phyloP scores from a whole-genome alignment of 345 rosid genomes.

The Eucalyptus paniculata region DNA sequence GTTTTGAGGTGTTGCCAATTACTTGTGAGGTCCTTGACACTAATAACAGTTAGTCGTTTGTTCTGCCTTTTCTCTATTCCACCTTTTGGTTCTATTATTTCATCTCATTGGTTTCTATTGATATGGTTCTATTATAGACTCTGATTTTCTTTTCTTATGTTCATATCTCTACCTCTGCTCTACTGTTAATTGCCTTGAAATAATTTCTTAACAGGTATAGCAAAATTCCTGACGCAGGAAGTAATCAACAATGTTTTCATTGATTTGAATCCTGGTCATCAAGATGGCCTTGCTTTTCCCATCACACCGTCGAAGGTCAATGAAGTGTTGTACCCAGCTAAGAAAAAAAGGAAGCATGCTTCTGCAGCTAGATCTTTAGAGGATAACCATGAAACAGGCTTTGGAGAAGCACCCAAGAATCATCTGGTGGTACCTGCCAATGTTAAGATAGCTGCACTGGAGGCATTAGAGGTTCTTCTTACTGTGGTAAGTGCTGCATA shows the following conservation, averaged over 20 bases:
- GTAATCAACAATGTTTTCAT: slow-evolving; percentile 33
- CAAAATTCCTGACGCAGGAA: slow-evolving; percentile 54
- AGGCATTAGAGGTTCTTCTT: slow-evolving; percentile 63
- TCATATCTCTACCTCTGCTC: background rate
- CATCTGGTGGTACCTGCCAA: slow-evolving; percentile 14
- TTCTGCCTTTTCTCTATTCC: background rate
- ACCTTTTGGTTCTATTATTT: background rate
- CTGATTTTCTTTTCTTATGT: background rate
- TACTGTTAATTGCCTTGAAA: background rate
- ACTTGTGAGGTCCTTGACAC: background rate
- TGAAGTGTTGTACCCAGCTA: slow-evolving; percentile 8
- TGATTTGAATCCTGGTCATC: slow-evolving; percentile 36
- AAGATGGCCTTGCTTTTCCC: slow-evolving; percentile 5
- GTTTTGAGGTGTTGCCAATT: background rate
- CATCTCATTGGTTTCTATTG: background rate
- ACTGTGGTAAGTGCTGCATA: slow-evolving; percentile 45
- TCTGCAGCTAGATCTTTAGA: slow-evolving; percentile 12
- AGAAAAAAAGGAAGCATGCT: slow-evolving; percentile 60
- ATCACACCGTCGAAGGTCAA: slow-evolving; percentile 10
- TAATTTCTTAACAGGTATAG: slow-evolving; percentile 37
- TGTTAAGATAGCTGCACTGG: slow-evolving; percentile 70
- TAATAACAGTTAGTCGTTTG: background rate
- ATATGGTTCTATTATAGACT: background rate
- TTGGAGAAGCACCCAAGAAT: slow-evolving; percentile 19
- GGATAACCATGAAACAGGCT: slow-evolving; percentile 21